phyloP scores from a whole-genome alignment of 371 early-diverging fungal genomes.

The Basidiobolus heterosporus region DNA sequence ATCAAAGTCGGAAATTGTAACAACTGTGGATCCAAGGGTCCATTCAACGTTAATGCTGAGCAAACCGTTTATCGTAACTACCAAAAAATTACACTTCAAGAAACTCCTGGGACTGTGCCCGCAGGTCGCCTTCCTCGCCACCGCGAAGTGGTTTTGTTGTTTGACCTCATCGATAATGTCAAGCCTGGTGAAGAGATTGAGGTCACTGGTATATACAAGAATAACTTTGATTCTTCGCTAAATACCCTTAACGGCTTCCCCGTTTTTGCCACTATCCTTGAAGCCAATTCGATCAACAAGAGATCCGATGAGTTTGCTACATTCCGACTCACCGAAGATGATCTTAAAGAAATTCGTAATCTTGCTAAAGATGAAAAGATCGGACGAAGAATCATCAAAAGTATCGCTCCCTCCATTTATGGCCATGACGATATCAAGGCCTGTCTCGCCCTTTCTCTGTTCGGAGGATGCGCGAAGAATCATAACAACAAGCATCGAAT shows the following conservation, averaged over 20 bases:
- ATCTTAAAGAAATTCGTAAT: conserved; percentile 63
- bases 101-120: conserved; percentile 94
- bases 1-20: conserved; percentile 79
- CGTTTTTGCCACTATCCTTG: conserved; percentile 90
- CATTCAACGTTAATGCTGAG: conserved; percentile 79
- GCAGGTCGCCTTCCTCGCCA: conserved; percentile 94
- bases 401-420: conserved; percentile 97
- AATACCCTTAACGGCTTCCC: conserved; percentile 95
- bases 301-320: conserved; percentile 77
- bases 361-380: conserved; percentile 71
- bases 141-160: conserved; percentile 85
- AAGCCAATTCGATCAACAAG: conserved; percentile 83
- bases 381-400: conserved; percentile 75
- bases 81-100: conserved; percentile 95
- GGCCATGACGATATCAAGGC: conserved; percentile 97
- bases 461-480: conserved; percentile 94
- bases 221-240: conserved; percentile 81
- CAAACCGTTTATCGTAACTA: conserved; percentile 95
- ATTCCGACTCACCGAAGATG: conserved; percentile 77
- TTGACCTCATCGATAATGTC: conserved; percentile 95
- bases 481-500: conserved; percentile 81
- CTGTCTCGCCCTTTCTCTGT: conserved; percentile 87
- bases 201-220: conserved; percentile 93
- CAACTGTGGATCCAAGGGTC: conserved; percentile 88
- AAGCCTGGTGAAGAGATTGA: conserved; percentile 98